phyloP scores from a whole-genome alignment of 2,329 filamentous ascomycete genomes.

The Aspergillus piperis region DNA sequence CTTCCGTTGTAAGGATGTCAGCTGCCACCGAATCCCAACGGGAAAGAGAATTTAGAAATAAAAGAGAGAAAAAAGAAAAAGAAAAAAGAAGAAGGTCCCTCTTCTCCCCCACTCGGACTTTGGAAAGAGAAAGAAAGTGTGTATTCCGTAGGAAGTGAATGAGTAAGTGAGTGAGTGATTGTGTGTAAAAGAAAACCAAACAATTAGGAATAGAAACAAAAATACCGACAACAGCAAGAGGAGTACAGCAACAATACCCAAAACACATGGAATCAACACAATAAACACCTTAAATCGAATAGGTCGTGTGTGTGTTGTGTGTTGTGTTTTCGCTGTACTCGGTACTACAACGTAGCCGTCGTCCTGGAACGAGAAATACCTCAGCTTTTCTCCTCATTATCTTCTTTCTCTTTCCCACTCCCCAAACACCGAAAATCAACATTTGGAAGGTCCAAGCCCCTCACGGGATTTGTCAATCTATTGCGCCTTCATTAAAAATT shows the following conservation, averaged over 20 bases:
- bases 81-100: slow-evolving; percentile 1
- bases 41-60: not conserved
- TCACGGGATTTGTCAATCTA: too few relatives aligned
- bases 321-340: slow-evolving; percentile 11
- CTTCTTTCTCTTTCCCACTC: not conserved
- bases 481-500: too few relatives aligned
- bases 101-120: not conserved
- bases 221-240: not conserved
- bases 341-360: slow-evolving; percentile 25
- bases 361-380: slow-evolving; percentile 25
- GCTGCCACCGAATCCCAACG: not conserved
- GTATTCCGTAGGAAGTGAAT: too few relatives aligned
- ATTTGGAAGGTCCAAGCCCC: too few relatives aligned
- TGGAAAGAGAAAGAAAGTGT: not conserved
- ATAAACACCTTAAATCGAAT: not conserved
- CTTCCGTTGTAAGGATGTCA: not conserved
- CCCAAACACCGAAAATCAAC: too few relatives aligned
- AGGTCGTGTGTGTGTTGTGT: slow-evolving; percentile 1
- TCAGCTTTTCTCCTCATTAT: slow-evolving; percentile 12
- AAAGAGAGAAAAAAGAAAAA: not conserved
- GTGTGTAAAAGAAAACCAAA: not conserved
- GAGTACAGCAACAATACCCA: not conserved
- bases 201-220: not conserved
- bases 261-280: too few relatives aligned
- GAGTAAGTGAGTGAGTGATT: too few relatives aligned